A percentile compares a stretch with the other conserved stretches of the same genome.
Evolutionary conservation across 2,329 filamentous ascomycete species (phyloP).

Genomic region (Botrytis fragariae): DNA sequence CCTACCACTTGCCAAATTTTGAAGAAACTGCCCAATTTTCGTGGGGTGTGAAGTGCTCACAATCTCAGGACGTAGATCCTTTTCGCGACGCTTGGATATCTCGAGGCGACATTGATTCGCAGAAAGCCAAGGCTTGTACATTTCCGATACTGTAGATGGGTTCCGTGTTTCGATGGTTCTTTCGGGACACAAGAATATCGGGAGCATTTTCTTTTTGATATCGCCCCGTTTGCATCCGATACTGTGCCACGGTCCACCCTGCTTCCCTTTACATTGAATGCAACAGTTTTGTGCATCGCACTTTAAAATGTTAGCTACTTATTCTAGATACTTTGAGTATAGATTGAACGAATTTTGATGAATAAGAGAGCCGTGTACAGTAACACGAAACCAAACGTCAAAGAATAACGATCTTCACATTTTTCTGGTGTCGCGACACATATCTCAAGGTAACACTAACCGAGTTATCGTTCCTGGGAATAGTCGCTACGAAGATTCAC

Average conservation of each 20-base stretch:
- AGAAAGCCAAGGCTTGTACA: background rate
- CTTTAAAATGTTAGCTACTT: background rate
- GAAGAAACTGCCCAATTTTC: background rate
- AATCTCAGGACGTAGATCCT: background rate
- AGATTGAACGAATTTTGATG: background rate
- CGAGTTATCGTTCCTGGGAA: background rate
- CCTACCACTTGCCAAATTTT: background rate
- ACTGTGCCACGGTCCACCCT: slow-evolving; percentile 20
- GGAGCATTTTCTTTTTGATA: slow-evolving; percentile 21
- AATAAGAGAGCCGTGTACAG: background rate
- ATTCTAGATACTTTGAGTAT: background rate
- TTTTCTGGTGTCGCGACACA: background rate
- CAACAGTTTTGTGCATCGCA: slow-evolving; percentile 20
- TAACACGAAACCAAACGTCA: background rate
- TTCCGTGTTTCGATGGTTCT: background rate
- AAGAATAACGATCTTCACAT: background rate
- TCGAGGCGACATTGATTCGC: background rate
- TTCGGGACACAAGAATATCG: slow-evolving; percentile 15
- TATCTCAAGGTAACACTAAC: no score
- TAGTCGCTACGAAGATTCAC: accelerated
- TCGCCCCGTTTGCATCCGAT: slow-evolving; percentile 23
- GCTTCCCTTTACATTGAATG: slow-evolving; percentile 17
- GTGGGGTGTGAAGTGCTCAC: background rate
- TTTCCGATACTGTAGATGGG: background rate
- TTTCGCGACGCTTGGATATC: background rate